Evolutionary conservation across 2,329 filamentous ascomycete species (phyloP).

Genomic region (Coniochaeta prunicola): DNA sequence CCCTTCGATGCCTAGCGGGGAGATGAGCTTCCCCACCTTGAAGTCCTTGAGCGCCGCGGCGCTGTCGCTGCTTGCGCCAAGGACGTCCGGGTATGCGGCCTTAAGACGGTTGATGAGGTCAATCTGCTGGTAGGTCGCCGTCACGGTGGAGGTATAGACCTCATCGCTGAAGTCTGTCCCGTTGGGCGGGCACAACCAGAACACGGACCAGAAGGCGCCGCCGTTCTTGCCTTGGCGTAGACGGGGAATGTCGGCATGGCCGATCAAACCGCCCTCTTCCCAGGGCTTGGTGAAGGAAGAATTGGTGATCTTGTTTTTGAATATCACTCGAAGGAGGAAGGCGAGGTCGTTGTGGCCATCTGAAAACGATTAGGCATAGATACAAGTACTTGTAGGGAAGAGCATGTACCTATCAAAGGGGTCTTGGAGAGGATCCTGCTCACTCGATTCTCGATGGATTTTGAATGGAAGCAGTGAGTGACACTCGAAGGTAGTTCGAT

Average conservation of each 20-base stretch:
- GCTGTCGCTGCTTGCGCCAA: constrained; percentile 48
- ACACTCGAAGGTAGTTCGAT: not conserved
- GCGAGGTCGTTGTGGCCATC: constrained; percentile 90
- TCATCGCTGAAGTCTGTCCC: constrained; percentile 66
- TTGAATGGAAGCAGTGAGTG: constrained; percentile 16
- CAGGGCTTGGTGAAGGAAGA: constrained; percentile 69
- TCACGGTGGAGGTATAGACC: constrained; percentile 28
- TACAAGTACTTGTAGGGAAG: not conserved
- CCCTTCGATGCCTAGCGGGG: constrained; percentile 75
- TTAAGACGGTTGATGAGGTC: constrained; percentile 63
- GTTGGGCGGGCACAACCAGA: constrained; percentile 65
- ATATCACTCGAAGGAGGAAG: constrained; percentile 58
- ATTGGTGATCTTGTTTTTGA: constrained; percentile 71
- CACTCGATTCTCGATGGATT: constrained; percentile 36
- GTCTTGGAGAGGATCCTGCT: constrained; percentile 35
- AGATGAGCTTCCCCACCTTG: constrained; percentile 58
- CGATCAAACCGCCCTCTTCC: constrained; percentile 56
- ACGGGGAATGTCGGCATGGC: constrained; percentile 74
- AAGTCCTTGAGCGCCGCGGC: constrained; percentile 51
- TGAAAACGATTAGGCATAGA: constrained; percentile 25
- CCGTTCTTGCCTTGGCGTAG: constrained; percentile 65
- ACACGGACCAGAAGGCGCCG: constrained; percentile 93
- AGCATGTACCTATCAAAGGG: constrained; percentile 39
- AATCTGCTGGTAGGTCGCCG: constrained; percentile 61
- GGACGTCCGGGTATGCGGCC: constrained; percentile 56